These are phyloP conservation scores for Coniochaeta ligniaria DNA, from an alignment of 2,329 filamentous ascomycete species.

Conservation along the genomic window DNA sequence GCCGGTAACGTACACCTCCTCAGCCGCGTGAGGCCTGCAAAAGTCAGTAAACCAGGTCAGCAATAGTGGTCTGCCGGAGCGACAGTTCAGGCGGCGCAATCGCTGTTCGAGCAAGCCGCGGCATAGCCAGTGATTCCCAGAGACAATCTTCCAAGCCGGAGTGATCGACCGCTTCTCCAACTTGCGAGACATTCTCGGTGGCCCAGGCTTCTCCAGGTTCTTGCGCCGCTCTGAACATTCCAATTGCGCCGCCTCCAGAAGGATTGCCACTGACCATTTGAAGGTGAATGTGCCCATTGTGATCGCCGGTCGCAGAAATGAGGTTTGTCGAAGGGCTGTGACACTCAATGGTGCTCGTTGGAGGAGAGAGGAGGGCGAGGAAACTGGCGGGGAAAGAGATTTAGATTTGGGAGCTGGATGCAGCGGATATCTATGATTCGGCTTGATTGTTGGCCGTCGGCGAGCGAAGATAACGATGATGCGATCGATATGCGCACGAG, in stretches of 20 bases:
- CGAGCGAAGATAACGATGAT: neutral
- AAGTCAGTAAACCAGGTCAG: conserved; percentile 13
- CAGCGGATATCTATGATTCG: neutral
- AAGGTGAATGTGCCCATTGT: conserved; percentile 62
- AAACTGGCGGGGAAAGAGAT: neutral
- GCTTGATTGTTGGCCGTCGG: neutral
- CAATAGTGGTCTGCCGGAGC: neutral
- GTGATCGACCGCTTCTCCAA: neutral
- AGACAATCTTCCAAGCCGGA: neutral
- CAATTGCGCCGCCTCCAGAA: neutral
- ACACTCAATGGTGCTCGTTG: neutral
- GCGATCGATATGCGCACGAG: neutral
- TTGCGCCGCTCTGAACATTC: neutral
- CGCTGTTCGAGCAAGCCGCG: neutral
- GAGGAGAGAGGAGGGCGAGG: neutral
- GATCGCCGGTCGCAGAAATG: neutral
- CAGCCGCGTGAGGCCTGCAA: conserved; percentile 71
- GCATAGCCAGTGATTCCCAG: neutral
- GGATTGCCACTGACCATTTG: conserved; percentile 51
- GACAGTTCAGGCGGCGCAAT: neutral
- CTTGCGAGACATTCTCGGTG: neutral
- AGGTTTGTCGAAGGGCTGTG: neutral
- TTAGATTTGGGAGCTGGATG: neutral
- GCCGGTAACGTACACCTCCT: conserved; percentile 89
- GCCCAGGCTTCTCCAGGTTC: neutral